A percentile compares a stretch with the other conserved stretches of the same genome.
These are phyloP conservation scores for Talinum fruticosum DNA, from an alignment of 148 eudicot genomes.

Conservation along the genomic window DNA sequence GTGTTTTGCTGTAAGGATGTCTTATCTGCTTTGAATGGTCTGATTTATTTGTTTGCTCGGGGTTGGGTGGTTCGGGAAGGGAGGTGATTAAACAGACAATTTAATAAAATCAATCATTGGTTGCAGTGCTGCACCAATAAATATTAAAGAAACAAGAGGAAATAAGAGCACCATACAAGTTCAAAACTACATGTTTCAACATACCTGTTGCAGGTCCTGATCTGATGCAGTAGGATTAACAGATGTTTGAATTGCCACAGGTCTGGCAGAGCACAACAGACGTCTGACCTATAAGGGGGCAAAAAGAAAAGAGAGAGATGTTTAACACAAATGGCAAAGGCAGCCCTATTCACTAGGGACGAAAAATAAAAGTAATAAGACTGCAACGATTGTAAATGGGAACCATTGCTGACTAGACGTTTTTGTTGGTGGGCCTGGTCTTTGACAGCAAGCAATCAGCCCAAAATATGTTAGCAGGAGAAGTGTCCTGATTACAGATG, in stretches of 20 bases:
- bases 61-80: neutral
- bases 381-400: neutral
- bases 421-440: too few relatives aligned
- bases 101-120: neutral
- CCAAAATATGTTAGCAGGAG: too few relatives aligned
- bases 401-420: neutral
- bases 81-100: neutral
- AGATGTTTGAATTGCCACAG: conserved; percentile 81
- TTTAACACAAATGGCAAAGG: conserved; percentile 4
- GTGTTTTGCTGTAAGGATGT: neutral
- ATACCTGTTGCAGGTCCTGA: conserved; percentile 96
- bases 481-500: too few relatives aligned
- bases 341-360: neutral
- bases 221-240: conserved; percentile 78
- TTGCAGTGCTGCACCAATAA: conserved; percentile 1
- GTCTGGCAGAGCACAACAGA: conserved; percentile 85
- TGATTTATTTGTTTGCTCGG: neutral
- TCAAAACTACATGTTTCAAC: neutral
- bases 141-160: neutral
- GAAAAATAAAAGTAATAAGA: neutral
- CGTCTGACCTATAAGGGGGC: conserved; percentile 85
- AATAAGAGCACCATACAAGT: neutral
- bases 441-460: too few relatives aligned
- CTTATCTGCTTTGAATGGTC: neutral
- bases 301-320: neutral